Evolutionary conservation across 2,329 filamentous ascomycete species (phyloP).

Genomic region (Zasmidium angulare): DNA sequence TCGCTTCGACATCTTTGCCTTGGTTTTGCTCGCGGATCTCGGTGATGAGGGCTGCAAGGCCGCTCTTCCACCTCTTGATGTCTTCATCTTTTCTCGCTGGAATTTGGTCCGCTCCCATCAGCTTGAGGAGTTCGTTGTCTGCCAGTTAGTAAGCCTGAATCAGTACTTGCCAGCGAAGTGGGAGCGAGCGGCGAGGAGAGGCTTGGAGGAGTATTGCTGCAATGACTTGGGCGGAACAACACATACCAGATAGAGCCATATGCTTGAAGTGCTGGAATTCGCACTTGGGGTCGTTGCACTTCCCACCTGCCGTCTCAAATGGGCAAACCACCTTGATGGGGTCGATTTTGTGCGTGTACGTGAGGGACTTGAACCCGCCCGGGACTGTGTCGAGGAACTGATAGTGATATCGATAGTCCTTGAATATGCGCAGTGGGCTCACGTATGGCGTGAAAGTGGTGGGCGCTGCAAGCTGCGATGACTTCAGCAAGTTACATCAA

Average conservation of each 20-base stretch:
- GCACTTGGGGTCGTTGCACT: slow-evolving; percentile 75
- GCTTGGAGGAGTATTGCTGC: background rate
- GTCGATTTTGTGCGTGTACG: slow-evolving; percentile 90
- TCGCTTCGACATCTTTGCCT: slow-evolving; percentile 62
- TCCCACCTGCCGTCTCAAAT: slow-evolving; percentile 67
- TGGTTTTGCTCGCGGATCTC: slow-evolving; percentile 60
- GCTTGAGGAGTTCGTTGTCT: slow-evolving; percentile 34
- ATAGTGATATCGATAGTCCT: slow-evolving; percentile 86
- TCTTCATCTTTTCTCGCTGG: slow-evolving; percentile 28
- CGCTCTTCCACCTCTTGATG: slow-evolving; percentile 54
- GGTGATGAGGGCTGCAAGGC: slow-evolving; percentile 61
- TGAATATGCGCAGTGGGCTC: slow-evolving; percentile 79
- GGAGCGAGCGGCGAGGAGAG: slow-evolving; percentile 1
- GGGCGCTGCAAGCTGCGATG: slow-evolving; percentile 4
- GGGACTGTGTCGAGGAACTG: slow-evolving; percentile 67
- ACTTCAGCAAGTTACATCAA: slow-evolving; percentile 9
- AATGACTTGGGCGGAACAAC: background rate
- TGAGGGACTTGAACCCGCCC: slow-evolving; percentile 82
- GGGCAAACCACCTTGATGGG: slow-evolving; percentile 71
- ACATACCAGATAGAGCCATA: slow-evolving; percentile 36
- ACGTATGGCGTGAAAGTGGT: slow-evolving; percentile 63
- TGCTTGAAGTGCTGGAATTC: slow-evolving; percentile 76
- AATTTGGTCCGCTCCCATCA: slow-evolving; percentile 28
- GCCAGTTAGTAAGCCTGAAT: slow-evolving; percentile 30
- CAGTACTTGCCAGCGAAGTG: slow-evolving; percentile 16